These are phyloP conservation scores for Sporothrix phasma DNA, from an alignment of 2,329 filamentous ascomycete species.

Conservation along the genomic window DNA sequence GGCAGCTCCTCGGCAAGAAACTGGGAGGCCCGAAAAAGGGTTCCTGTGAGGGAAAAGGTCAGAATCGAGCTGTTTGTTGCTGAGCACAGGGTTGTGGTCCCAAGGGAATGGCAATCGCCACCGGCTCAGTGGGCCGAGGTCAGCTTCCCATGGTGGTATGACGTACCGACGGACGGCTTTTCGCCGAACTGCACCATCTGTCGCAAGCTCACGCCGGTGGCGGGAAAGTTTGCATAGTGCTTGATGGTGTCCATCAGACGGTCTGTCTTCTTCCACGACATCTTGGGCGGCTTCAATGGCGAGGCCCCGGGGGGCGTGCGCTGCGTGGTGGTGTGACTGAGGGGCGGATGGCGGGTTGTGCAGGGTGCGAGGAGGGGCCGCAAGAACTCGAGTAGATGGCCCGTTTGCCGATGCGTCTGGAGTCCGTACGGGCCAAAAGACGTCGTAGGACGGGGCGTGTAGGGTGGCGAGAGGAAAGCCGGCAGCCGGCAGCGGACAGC, in stretches of 20 bases:
- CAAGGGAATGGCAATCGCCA: neutral
- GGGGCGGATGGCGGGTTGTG: slow-evolving; percentile 1
- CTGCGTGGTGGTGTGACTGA: slow-evolving; percentile 5
- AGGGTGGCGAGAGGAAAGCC: neutral
- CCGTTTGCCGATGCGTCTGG: neutral
- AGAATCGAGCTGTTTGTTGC: neutral
- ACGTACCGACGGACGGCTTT: slow-evolving; percentile 75
- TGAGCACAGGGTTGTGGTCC: neutral
- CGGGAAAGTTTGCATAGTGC: slow-evolving; percentile 94
- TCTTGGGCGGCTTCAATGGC: slow-evolving; percentile 33
- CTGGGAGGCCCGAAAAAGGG: slow-evolving; percentile 92
- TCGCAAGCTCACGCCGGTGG: slow-evolving; percentile 87
- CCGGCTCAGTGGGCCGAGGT: neutral
- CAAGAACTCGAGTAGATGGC: neutral
- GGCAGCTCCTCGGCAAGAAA: slow-evolving; percentile 97
- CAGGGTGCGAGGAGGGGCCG: neutral
- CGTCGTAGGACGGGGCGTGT: neutral
- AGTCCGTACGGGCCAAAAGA: neutral
- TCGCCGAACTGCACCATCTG: slow-evolving; percentile 99
- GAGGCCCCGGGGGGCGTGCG: neutral
- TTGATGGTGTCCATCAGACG: slow-evolving; percentile 93
- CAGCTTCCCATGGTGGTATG: neutral
- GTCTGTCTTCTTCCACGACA: slow-evolving; percentile 91
- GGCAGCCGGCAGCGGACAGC: neutral
- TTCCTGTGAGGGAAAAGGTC: slow-evolving; percentile 46